These are phyloP conservation scores for Firmiana major DNA, from an alignment of 345 rosid genomes.

Conservation along the genomic window DNA sequence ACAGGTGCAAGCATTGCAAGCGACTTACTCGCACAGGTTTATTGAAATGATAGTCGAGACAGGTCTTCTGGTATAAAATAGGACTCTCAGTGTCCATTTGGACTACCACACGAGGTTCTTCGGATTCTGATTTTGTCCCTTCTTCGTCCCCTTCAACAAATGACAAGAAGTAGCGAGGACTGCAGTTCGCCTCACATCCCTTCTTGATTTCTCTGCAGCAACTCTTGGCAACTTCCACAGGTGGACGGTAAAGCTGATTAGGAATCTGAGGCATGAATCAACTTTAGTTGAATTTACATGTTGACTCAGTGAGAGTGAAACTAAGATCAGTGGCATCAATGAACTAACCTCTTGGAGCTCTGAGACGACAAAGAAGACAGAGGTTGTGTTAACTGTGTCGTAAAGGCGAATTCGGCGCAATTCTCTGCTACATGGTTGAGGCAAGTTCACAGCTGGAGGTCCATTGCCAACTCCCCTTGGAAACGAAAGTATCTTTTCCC, in stretches of 20 bases:
- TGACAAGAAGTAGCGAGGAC: slow-evolving; percentile 68
- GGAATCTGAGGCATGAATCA: slow-evolving; percentile 41
- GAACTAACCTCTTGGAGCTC: slow-evolving; percentile 70
- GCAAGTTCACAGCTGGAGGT: slow-evolving; percentile 58
- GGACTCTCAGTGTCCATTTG: slow-evolving; percentile 97
- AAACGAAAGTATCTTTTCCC: slow-evolving; percentile 52
- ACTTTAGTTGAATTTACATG: background rate
- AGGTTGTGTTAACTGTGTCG: slow-evolving; percentile 55
- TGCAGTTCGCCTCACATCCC: slow-evolving; percentile 47
- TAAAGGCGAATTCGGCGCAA: slow-evolving; percentile 76
- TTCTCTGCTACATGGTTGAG: slow-evolving; percentile 60
- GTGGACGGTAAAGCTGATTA: slow-evolving; percentile 62
- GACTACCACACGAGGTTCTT: slow-evolving; percentile 54
- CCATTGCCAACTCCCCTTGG: slow-evolving; percentile 33
- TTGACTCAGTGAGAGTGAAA: too few species aligned
- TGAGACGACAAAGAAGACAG: slow-evolving; percentile 81
- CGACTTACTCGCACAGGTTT: slow-evolving; percentile 66
- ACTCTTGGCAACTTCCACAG: slow-evolving; percentile 63
- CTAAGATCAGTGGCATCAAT: background rate
- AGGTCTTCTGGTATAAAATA: slow-evolving; percentile 67
- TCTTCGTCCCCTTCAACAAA: slow-evolving; percentile 36
- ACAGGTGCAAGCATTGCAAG: background rate
- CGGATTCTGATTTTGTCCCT: slow-evolving; percentile 27
- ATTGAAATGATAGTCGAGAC: slow-evolving; percentile 73
- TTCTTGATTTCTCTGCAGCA: slow-evolving; percentile 62